A percentile compares a stretch with the other conserved stretches of the same genome.
phyloP scores from a whole-genome alignment of 257 asterid genomes.

The Henckelia pumila region DNA sequence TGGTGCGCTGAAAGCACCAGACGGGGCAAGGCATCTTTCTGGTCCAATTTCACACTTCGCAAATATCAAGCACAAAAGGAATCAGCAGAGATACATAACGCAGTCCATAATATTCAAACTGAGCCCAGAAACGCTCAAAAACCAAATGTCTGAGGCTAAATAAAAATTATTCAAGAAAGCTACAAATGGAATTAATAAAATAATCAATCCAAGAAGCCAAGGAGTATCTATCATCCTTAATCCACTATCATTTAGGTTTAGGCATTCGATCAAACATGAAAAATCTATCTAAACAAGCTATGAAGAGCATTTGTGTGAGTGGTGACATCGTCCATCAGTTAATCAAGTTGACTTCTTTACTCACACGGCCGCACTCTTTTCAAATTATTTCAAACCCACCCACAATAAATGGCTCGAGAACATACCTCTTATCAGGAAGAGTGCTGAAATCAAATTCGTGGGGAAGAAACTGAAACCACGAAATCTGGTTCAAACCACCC shows the following conservation, averaged over 20 bases:
- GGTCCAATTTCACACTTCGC: constrained; percentile 61
- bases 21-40: constrained; percentile 68
- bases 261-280: constrained; percentile 9
- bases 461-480: constrained; percentile 99
- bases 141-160: constrained; percentile 11
- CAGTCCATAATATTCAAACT: constrained; percentile 3
- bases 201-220: constrained; percentile 14
- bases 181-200: constrained; percentile 11
- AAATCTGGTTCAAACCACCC: constrained; percentile 96
- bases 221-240: neutral
- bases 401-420: constrained; percentile 24
- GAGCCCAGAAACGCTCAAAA: constrained; percentile 6
- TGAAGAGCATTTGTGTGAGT: neutral
- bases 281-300: neutral
- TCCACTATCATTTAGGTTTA: constrained; percentile 5
- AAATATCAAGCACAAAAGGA: constrained; percentile 31
- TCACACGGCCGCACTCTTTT: constrained; percentile 4
- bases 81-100: constrained; percentile 18
- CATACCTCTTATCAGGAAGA: constrained; percentile 77
- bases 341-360: constrained; percentile 13
- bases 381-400: constrained; percentile 18
- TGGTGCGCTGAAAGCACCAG: constrained; percentile 81
- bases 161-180: constrained; percentile 1
- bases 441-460: constrained; percentile 61
- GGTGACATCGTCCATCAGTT: constrained; percentile 3